Evolutionary conservation across 768 basidiomycete species (phyloP).

Genomic region (Lentinula sp.): DNA sequence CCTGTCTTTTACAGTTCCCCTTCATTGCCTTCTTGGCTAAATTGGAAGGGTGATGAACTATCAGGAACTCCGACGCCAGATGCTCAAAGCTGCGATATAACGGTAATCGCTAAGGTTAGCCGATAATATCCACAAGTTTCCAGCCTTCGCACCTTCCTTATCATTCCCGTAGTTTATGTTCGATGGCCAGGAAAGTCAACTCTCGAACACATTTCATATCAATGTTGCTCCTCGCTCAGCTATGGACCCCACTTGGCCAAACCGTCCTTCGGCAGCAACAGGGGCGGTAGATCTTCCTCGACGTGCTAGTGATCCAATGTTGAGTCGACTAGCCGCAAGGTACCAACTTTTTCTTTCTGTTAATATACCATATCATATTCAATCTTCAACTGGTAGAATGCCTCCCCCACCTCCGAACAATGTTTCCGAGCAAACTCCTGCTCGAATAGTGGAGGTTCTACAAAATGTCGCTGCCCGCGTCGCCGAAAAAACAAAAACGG

Average conservation of each 20-base stretch:
- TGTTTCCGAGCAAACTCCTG: conserved; percentile 4
- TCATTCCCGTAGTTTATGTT: conserved; percentile 47
- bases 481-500: conserved; percentile 64
- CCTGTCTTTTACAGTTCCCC: conserved; percentile 79
- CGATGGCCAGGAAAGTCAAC: conserved; percentile 68
- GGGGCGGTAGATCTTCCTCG: conserved; percentile 1
- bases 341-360: background rate
- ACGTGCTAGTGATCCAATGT: conserved; percentile 3
- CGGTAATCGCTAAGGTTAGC: conserved; percentile 69
- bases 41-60: conserved; percentile 81
- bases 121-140: background rate
- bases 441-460: conserved; percentile 62
- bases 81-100: conserved; percentile 70
- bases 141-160: background rate
- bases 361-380: background rate
- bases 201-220: conserved; percentile 63
- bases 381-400: background rate
- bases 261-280: background rate
- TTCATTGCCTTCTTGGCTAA: conserved; percentile 77
- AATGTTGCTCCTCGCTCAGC: conserved; percentile 60
- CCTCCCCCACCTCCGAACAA: background rate
- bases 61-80: conserved; percentile 76
- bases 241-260: conserved; percentile 23
- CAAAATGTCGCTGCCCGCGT: conserved; percentile 75
- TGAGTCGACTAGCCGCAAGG: conserved; percentile 1